Evolutionary conservation across 2,329 filamentous ascomycete species (phyloP).

Genomic region (Colletotrichum tropicale): DNA sequence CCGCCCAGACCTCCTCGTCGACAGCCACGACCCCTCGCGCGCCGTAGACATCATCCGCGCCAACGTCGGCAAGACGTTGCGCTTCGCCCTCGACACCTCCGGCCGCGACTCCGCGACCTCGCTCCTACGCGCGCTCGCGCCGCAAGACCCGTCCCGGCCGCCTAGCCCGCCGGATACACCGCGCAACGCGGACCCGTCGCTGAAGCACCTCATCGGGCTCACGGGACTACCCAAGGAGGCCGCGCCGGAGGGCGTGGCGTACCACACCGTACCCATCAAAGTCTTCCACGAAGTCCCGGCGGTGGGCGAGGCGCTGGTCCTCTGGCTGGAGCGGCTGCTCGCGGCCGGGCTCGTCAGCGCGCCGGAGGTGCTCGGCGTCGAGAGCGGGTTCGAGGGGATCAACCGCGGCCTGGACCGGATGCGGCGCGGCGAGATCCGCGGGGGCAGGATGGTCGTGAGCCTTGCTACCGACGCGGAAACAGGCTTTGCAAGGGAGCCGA

Average conservation of each 20-base stretch:
- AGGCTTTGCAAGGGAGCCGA: background rate
- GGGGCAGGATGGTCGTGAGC: slow-evolving; percentile 70
- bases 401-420: slow-evolving; percentile 71
- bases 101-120: slow-evolving; percentile 67
- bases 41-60: slow-evolving; percentile 68
- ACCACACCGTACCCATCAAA: slow-evolving; percentile 77
- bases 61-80: slow-evolving; percentile 60
- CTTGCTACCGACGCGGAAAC: background rate
- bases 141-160: slow-evolving; percentile 27
- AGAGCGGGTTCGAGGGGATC: slow-evolving; percentile 68
- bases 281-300: slow-evolving; percentile 71
- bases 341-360: slow-evolving; percentile 55
- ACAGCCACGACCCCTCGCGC: slow-evolving; percentile 68
- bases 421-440: slow-evolving; percentile 68
- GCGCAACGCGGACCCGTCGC: slow-evolving; percentile 25
- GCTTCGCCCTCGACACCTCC: slow-evolving; percentile 73
- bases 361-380: slow-evolving; percentile 69
- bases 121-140: slow-evolving; percentile 57
- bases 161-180: slow-evolving; percentile 44
- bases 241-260: slow-evolving; percentile 46
- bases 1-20: slow-evolving; percentile 68
- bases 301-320: slow-evolving; percentile 66
- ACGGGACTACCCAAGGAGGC: slow-evolving; percentile 68
- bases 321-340: slow-evolving; percentile 73
- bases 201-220: slow-evolving; percentile 68